Percentiles rank a stretch among this genome's conserved stretches.
Evolutionary conservation across 176 grass and related monocot genomes (phyloP).

Genomic region (Cenchrus americanus): DNA sequence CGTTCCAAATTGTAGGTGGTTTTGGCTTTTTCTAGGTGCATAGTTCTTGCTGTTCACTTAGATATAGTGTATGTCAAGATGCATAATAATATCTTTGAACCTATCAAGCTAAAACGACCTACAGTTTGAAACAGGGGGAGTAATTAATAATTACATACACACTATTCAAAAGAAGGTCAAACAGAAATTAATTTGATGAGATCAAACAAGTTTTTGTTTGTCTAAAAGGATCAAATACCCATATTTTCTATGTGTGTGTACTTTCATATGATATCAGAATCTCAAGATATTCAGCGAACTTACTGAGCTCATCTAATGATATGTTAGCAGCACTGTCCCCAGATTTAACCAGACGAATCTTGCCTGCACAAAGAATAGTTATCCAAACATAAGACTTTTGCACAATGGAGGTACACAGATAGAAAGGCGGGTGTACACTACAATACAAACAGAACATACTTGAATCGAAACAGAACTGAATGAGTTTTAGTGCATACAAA

Average conservation of each 20-base stretch:
- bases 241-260: background rate
- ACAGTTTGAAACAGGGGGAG: too few relatives aligned
- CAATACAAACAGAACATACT: constrained; percentile 1
- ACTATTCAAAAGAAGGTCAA: background rate
- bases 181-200: background rate
- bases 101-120: too few relatives aligned
- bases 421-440: constrained; percentile 1
- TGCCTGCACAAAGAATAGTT: constrained; percentile 68
- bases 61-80: too few relatives aligned
- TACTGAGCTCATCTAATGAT: constrained; percentile 87
- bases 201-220: background rate
- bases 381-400: constrained; percentile 36
- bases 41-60: too few relatives aligned
- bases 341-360: constrained; percentile 80
- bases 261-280: constrained; percentile 27
- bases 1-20: too few relatives aligned
- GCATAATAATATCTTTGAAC: too few relatives aligned
- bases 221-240: background rate
- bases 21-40: too few relatives aligned
- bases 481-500: constrained; percentile 18
- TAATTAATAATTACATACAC: background rate
- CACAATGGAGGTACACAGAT: background rate
- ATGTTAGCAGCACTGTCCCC: constrained; percentile 68
- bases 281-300: constrained; percentile 43
- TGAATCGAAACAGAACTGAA: background rate